Evolutionary conservation across 306 rosid genomes (phyloP).

Genomic region (Quercus cerris): DNA sequence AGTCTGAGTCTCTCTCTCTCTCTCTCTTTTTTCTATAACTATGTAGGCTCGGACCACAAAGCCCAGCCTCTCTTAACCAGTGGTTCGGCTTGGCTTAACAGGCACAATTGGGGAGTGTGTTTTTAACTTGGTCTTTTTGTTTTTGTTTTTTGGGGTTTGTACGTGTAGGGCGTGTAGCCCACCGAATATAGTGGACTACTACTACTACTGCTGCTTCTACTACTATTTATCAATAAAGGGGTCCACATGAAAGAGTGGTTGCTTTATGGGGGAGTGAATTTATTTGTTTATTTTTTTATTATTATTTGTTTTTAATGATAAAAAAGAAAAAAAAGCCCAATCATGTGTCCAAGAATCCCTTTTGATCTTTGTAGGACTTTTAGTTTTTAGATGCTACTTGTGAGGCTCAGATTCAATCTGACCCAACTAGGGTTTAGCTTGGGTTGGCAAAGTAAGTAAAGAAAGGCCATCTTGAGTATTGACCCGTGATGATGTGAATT

Average conservation of each 20-base stretch:
- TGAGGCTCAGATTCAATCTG: background rate
- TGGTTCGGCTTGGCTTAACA: too few relatives aligned
- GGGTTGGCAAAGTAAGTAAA: too few relatives aligned
- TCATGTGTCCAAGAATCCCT: background rate
- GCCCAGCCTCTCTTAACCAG: too few relatives aligned
- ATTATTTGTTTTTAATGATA: background rate
- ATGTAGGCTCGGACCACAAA: too few relatives aligned
- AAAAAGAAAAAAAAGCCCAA: conserved; percentile 11
- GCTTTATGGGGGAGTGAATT: background rate
- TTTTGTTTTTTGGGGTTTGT: background rate
- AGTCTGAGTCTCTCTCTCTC: background rate
- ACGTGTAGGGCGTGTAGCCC: conserved; percentile 27
- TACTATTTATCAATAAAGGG: conserved; percentile 10
- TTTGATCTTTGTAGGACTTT: background rate
- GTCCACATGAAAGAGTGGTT: conserved; percentile 2
- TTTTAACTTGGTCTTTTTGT: background rate
- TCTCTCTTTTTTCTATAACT: too few relatives aligned
- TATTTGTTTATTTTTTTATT: background rate
- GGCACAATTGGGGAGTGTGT: too few relatives aligned
- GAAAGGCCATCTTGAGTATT: too few relatives aligned
- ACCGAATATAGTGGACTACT: conserved; percentile 28
- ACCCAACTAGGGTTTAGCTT: background rate
- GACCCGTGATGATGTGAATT: too few relatives aligned
- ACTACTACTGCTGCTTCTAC: background rate
- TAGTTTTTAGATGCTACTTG: background rate